These are phyloP conservation scores for Peronosclerospora sorghi DNA, from an alignment of 352 stramenopile genomes.

Conservation along the genomic window DNA sequence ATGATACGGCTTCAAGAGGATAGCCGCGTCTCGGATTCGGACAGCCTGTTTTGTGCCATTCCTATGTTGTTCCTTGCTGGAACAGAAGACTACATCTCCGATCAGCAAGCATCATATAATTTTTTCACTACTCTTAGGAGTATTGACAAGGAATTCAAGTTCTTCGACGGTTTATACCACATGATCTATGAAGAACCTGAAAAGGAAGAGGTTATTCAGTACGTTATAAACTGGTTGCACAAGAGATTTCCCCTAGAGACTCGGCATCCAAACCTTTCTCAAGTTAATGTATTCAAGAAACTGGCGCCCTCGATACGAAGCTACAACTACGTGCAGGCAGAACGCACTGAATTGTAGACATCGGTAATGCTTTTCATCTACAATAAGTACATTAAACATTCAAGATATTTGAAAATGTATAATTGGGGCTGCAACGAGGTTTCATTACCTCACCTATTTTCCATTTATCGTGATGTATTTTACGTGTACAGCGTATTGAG, in stretches of 20 bases:
- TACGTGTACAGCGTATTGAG: no score
- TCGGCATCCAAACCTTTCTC: constrained; percentile 14
- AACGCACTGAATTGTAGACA: constrained; percentile 15
- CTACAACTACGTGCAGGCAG: constrained; percentile 9
- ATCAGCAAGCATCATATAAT: constrained; percentile 17
- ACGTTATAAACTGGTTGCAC: constrained; percentile 33
- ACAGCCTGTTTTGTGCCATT: constrained; percentile 10
- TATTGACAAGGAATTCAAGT: constrained; percentile 50
- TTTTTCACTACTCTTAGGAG: constrained; percentile 37
- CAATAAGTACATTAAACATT: no score
- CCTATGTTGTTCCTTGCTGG: constrained; percentile 37
- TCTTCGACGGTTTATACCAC: constrained; percentile 51
- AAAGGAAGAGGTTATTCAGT: constrained; percentile 36
- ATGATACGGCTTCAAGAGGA: constrained; percentile 28
- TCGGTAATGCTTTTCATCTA: no score
- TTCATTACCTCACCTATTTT: no score
- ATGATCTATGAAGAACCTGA: constrained; percentile 56
- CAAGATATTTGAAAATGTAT: no score
- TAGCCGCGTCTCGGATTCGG: constrained; percentile 3
- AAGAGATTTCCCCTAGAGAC: constrained; percentile 23
- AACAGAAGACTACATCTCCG: constrained; percentile 35
- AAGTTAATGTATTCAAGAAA: constrained; percentile 13
- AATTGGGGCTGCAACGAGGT: no score
- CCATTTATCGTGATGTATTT: no score
- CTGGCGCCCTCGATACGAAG: constrained; percentile 5